These are phyloP conservation scores for Pisolithus orientalis DNA, from an alignment of 768 basidiomycete genomes.

Conservation along the genomic window DNA sequence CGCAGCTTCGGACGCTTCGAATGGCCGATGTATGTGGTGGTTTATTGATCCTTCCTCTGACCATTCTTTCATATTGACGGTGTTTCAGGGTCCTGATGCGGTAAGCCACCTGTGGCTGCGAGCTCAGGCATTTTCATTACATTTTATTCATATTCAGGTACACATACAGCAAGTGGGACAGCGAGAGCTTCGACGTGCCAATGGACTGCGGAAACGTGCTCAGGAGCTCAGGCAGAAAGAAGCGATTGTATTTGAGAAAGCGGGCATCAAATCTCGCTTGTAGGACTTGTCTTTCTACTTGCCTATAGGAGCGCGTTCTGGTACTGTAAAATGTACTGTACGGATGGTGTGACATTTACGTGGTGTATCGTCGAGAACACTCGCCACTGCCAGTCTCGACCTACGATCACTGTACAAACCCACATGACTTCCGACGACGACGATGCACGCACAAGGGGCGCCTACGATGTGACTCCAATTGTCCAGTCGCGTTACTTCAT, in stretches of 20 bases:
- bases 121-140: neutral
- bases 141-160: conserved; percentile 51
- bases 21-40: conserved; percentile 66
- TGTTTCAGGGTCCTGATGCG: conserved; percentile 67
- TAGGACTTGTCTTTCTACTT: conserved; percentile 16
- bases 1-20: conserved; percentile 79
- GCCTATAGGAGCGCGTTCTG: too few relatives aligned
- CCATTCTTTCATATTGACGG: neutral
- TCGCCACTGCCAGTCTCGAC: neutral
- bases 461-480: conserved; percentile 27
- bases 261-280: conserved; percentile 54
- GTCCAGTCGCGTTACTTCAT: conserved; percentile 46
- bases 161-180: conserved; percentile 96
- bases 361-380: too few relatives aligned
- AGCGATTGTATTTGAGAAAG: conserved; percentile 49
- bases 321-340: too few relatives aligned
- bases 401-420: neutral
- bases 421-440: conserved; percentile 13
- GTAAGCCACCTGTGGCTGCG: conserved; percentile 31
- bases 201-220: conserved; percentile 47
- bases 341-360: too few relatives aligned
- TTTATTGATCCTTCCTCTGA: conserved; percentile 2
- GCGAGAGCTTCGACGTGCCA: conserved; percentile 77
- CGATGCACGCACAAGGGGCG: conserved; percentile 3
- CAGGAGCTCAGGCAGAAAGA: conserved; percentile 57